Evolutionary conservation across 2,329 filamentous ascomycete genomes (phyloP).

Genomic region (Diaporthe sp.): DNA sequence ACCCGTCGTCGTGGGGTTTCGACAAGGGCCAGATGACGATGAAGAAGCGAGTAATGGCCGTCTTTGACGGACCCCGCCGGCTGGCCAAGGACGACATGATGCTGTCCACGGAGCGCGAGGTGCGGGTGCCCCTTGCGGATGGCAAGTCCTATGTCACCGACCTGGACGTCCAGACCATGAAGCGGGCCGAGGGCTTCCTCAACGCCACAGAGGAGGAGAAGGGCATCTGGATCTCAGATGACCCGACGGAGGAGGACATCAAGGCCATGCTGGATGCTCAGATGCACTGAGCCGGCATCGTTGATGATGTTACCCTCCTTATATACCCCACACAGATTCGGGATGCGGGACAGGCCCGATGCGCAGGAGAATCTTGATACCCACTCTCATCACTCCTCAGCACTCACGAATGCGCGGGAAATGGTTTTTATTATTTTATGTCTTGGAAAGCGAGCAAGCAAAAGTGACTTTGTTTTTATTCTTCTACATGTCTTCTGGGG

Average conservation of each 20-base stretch:
- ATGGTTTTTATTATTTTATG: constrained; percentile 1
- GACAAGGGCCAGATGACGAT: constrained; percentile 95
- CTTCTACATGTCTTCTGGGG: constrained; percentile 16
- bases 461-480: not conserved
- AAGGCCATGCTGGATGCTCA: constrained; percentile 68
- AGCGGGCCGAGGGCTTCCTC: constrained; percentile 87
- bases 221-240: constrained; percentile 84
- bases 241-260: constrained; percentile 73
- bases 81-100: constrained; percentile 99
- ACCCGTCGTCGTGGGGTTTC: constrained; percentile 94
- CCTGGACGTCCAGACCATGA: constrained; percentile 90
- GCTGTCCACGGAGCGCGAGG: constrained; percentile 94
- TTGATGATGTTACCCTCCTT: not conserved
- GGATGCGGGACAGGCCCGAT: constrained; percentile 28
- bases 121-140: constrained; percentile 84
- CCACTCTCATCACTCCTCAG: constrained; percentile 20
- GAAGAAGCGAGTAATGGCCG: constrained; percentile 95
- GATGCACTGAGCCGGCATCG: constrained; percentile 23
- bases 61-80: constrained; percentile 89
- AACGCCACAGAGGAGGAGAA: constrained; percentile 88
- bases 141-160: constrained; percentile 90
- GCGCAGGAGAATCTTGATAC: constrained; percentile 15
- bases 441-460: constrained; percentile 33
- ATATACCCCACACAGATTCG: not conserved
- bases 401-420: constrained; percentile 4